Evolutionary conservation across 2,329 filamentous ascomycete genomes (phyloP), one percentile per base, ranked within the genome.

Genomic region (Westerdykella sp.): DNA sequence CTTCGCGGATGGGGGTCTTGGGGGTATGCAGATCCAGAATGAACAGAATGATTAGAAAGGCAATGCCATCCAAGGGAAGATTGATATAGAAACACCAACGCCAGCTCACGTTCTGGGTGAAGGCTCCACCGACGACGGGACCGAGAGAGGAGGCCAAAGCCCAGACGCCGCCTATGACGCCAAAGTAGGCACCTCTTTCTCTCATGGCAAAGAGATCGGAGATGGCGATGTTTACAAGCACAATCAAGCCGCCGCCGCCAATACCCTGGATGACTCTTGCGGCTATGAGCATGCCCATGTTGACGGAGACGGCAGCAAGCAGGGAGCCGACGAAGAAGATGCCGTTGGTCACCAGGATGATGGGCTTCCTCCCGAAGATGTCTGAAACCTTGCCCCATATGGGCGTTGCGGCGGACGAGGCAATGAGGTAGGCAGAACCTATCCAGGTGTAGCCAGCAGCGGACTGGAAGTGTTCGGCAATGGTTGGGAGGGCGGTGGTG

Each of bases 21-120:
- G 84, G 83, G 3, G 79, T 83, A 41, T 84, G 76, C n/a, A 87
- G 63, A 53, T 84, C 77, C 10, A 87, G 70, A 54, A 82, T 79
- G 57, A 85, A 74, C 30, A 79, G 54, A 6, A 84, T 69, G 34
- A 82, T 72, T 18, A 78, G 42, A 50, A 84, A 75, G 0, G 79
- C 79, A 4, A 77, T 44, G 14, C 78, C 80, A 40, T 81, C 79
- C 14, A 82, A 66, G 0, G 80, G 80, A 13, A 83, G 65, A 61
- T 87, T 87, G 60, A 87, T 77, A 59, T 80, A 73, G 57, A 73
- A 73, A 45, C 63, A 86, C 54, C 55, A 85, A 38, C 83, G 69
- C 83, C 83, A 86, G 13, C 67, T 74, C 3, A 79, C 75, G 21
- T 74, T 71, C 42, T 80, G 71, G 0, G 83, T 84, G 49, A 87